Evolutionary conservation across 208 protist species (phyloP).

Genomic region (Leishmania arabica): DNA sequence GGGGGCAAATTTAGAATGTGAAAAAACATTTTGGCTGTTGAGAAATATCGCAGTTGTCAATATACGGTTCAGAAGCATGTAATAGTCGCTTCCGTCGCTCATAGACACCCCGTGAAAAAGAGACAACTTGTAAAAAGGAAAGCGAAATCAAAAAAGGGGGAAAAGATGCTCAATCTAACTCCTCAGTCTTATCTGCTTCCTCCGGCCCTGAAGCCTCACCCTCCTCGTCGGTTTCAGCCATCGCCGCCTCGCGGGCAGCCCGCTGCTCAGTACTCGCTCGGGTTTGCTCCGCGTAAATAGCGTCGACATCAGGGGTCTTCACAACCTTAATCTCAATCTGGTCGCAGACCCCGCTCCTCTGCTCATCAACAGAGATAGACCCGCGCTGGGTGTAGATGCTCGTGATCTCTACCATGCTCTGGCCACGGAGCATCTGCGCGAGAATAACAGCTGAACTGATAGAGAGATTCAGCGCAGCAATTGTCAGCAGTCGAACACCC

Average conservation of each 20-base stretch:
- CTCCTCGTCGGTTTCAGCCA: slow-evolving; percentile 9
- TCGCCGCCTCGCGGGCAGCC: slow-evolving; percentile 38
- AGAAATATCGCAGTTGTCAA: slow-evolving; percentile 18
- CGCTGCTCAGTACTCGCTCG: slow-evolving; percentile 41
- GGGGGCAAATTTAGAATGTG: slow-evolving; percentile 8
- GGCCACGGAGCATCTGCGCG: slow-evolving; percentile 56
- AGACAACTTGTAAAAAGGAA: slow-evolving; percentile 5
- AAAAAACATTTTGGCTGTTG: neutral
- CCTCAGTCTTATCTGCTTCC: slow-evolving; percentile 9
- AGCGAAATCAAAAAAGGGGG: neutral
- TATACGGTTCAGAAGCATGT: slow-evolving; percentile 1
- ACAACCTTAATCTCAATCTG: slow-evolving; percentile 50
- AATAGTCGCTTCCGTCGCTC: neutral
- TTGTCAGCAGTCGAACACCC: slow-evolving; percentile 37
- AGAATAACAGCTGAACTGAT: slow-evolving; percentile 56
- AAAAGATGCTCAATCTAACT: neutral
- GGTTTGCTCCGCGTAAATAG: slow-evolving; percentile 50
- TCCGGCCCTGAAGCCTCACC: neutral
- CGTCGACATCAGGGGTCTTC: slow-evolving; percentile 47
- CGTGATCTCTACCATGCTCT: slow-evolving; percentile 54
- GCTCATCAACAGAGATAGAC: slow-evolving; percentile 26
- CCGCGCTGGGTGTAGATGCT: slow-evolving; percentile 50
- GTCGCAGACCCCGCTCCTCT: slow-evolving; percentile 30
- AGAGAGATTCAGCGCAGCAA: slow-evolving; percentile 45
- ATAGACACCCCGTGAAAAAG: neutral